Conservation (phyloP, 129 eudicot genomes). For the Centaurea solstitialis region DNA sequence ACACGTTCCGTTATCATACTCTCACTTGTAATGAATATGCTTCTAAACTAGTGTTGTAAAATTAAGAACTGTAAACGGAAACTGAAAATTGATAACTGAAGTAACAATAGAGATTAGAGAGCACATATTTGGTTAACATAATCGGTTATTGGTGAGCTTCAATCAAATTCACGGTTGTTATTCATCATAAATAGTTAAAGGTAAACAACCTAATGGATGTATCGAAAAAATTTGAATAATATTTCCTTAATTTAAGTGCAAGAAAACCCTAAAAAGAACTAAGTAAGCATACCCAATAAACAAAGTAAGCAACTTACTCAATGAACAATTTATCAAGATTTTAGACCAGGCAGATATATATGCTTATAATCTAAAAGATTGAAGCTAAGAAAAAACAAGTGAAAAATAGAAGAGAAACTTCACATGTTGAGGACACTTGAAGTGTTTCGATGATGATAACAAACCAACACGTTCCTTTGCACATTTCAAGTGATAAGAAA, state of each 20-base stretch:
- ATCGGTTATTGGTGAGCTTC: not conserved
- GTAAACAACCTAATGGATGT: not conserved
- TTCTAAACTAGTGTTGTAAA: not conserved
- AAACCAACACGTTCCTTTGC: constrained; percentile 38
- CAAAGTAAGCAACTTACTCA: not conserved
- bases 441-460: constrained; percentile 26
- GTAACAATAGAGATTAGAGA: not conserved
- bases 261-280: not conserved
- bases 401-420: not conserved
- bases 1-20: not conserved
- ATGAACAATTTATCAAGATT: not conserved
- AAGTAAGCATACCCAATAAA: not conserved
- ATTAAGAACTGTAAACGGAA: not conserved
- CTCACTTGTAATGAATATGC: not conserved
- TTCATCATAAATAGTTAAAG: not conserved
- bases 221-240: not conserved
- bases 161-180: not conserved
- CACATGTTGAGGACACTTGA: constrained; percentile 93
- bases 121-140: not conserved
- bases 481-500: constrained; percentile 55
- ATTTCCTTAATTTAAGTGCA: not conserved
- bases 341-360: not conserved
- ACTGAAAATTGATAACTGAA: not conserved
- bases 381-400: not conserved
- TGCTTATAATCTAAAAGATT: not conserved